phyloP scores from a whole-genome alignment of 2,329 filamentous ascomycete species.

The Thielaviopsis euricoi region DNA sequence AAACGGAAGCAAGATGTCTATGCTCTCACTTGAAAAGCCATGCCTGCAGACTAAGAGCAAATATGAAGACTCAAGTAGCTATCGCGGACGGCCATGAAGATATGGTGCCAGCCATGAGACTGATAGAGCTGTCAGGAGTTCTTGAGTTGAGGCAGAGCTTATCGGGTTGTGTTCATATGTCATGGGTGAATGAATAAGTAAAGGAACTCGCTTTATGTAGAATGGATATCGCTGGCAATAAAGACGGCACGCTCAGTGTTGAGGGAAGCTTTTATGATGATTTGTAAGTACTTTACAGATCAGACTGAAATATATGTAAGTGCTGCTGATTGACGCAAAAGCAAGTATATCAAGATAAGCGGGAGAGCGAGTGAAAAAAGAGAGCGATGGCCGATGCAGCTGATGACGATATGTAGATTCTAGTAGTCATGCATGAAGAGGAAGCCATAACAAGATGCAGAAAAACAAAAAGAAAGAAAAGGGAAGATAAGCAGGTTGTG shows the following conservation, averaged over 20 bases:
- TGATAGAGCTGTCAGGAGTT: not conserved
- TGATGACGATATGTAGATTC: not conserved
- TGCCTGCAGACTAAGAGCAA: not conserved
- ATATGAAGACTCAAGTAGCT: not conserved
- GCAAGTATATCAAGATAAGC: not conserved
- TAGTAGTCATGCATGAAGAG: not conserved
- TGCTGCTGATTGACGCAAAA: not conserved
- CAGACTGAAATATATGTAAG: no score
- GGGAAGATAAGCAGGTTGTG: no score
- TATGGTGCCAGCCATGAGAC: no score
- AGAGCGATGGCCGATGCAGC: not conserved
- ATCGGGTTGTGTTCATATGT: not conserved
- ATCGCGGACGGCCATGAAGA: not conserved
- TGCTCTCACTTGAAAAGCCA: not conserved
- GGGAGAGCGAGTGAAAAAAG: no score
- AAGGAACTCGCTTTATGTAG: not conserved
- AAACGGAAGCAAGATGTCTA: not conserved
- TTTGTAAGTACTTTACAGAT: not conserved
- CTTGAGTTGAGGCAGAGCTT: not conserved
- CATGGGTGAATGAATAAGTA: not conserved
- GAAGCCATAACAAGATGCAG: not conserved
- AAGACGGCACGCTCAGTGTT: not conserved
- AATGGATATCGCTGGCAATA: not conserved
- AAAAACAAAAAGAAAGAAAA: no score
- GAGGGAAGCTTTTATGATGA: not conserved